Evolutionary conservation across 2,329 filamentous ascomycete species (phyloP), one percentile per base, ranked within the genome.

Genomic region (Phoma sp.): DNA sequence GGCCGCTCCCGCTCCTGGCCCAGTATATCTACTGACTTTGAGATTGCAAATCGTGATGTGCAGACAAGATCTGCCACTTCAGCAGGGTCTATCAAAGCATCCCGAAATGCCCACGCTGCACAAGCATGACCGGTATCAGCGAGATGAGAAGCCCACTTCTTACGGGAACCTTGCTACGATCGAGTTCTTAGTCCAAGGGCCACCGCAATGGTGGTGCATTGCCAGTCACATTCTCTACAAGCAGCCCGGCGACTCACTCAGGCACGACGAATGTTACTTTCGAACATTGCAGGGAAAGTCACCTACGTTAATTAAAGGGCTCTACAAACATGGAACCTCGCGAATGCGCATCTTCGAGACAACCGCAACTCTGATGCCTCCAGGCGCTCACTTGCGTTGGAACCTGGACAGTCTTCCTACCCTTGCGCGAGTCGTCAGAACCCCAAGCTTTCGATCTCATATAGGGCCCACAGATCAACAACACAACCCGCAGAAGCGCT

Each of bases 371-470:
- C 24, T 10, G n/a, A 38, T 36, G 13, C 22, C 36, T 38, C 6
- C 36, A 38, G 36, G 36, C 36, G 36, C 19, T 22, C 17, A 21
- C 17, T 21, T 17, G 38, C 38, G 22, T 17, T 27, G 15, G 24
- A 17, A 9, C 17, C 13, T 15, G 4, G 22, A 15, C 38, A 22
- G 32, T 21, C 44, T 35, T 25, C 17, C 13, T 33, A 38, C 37
- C 36, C 51, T 43, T 47, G 43, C 37, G 32, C 13, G 47, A 31
- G 43, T 53, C 43, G 3, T 29, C 12, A 22, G 24, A 15, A 25
- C 4, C 22, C 41, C 41, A 43, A 43, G 52, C 44, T 44, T 37
- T 51, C 25, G 46, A 51, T 55, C 52, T 46, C 52, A 46, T 24
- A 31, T 45, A 22, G 33, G 29, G 22, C 17, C 44, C 31, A 13